These are phyloP conservation scores for Arthrinium puccinioides DNA, from an alignment of 2,329 filamentous ascomycete species.

Conservation along the genomic window DNA sequence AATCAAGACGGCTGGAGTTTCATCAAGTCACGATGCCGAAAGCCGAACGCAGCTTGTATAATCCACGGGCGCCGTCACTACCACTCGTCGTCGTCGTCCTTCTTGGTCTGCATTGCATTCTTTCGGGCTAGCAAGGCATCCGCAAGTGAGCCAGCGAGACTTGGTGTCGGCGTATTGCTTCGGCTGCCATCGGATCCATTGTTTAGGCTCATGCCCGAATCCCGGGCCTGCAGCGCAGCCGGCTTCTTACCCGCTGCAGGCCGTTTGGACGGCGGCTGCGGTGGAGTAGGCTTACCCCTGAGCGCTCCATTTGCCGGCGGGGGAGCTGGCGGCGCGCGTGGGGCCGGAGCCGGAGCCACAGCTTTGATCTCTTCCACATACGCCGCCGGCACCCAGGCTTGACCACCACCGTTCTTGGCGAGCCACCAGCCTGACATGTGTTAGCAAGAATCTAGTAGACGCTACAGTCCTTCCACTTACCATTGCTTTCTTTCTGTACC, in stretches of 20 bases:
- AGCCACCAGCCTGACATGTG: conserved; percentile 80
- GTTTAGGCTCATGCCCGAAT: conserved; percentile 60
- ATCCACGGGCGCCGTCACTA: conserved; percentile 29
- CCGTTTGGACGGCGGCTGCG: conserved; percentile 73
- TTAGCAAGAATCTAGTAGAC: conserved; percentile 26
- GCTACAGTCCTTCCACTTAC: conserved; percentile 43
- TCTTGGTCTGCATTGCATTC: conserved; percentile 65
- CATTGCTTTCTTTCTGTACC: conserved; percentile 91
- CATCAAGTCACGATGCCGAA: no score
- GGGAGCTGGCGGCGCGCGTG: conserved; percentile 56
- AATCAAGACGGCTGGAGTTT: no score
- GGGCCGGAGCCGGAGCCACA: conserved; percentile 52
- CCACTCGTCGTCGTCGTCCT: conserved; percentile 66
- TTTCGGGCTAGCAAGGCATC: conserved; percentile 73
- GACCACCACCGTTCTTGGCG: conserved; percentile 63
- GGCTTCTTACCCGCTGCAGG: conserved; percentile 69
- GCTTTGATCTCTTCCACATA: conserved; percentile 79
- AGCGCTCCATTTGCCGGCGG: conserved; percentile 48
- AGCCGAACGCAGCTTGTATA: no score
- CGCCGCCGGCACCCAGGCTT: conserved; percentile 89
- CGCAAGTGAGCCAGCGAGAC: conserved; percentile 65
- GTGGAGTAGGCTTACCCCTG: conserved; percentile 61
- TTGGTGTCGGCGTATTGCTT: conserved; percentile 64
- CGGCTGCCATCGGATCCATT: conserved; percentile 56
- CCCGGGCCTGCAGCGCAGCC: conserved; percentile 60